Percentiles rank a stretch among this genome's conserved stretches.
phyloP scores from a whole-genome alignment of 139 green algal species.

The Gonium pectorale region DNA sequence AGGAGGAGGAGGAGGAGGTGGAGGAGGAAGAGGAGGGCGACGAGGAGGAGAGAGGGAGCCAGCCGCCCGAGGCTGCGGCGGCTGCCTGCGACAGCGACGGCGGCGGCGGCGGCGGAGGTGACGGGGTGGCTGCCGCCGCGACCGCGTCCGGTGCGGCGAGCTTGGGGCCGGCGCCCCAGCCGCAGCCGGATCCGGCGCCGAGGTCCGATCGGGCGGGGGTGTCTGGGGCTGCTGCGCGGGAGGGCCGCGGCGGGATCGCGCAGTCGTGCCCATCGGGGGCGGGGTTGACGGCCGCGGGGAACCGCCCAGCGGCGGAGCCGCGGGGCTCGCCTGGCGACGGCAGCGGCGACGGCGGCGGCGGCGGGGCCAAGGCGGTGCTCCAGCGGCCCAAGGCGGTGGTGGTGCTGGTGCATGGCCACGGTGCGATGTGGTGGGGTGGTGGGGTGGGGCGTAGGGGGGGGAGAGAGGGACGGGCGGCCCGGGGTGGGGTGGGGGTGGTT shows the following conservation, averaged over 20 bases:
- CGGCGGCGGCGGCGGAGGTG: not conserved
- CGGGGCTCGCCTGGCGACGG: not conserved
- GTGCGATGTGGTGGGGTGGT: not conserved
- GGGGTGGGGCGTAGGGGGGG: not conserved
- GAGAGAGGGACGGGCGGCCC: no score
- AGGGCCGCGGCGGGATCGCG: no score
- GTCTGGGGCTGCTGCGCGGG: no score
- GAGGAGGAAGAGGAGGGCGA: not conserved
- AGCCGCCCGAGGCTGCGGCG: not conserved
- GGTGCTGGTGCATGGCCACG: constrained; percentile 43
- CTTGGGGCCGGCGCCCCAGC: no score
- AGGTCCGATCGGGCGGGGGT: no score
- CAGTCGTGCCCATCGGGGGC: no score
- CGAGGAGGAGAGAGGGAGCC: not conserved
- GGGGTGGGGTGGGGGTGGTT: no score
- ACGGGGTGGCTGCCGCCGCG: no score
- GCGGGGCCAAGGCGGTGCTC: not conserved
- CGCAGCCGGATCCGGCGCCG: no score
- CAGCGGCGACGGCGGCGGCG: not conserved
- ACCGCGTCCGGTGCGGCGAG: no score
- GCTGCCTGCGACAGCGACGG: not conserved
- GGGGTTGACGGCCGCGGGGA: no score
- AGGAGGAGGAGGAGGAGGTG: not conserved
- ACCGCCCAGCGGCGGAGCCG: no score
- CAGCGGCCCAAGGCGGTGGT: constrained; percentile 15